Base-by-base conservation (phyloP, 1,139 yeast species). In the Blastobotrys niveus region DNA sequence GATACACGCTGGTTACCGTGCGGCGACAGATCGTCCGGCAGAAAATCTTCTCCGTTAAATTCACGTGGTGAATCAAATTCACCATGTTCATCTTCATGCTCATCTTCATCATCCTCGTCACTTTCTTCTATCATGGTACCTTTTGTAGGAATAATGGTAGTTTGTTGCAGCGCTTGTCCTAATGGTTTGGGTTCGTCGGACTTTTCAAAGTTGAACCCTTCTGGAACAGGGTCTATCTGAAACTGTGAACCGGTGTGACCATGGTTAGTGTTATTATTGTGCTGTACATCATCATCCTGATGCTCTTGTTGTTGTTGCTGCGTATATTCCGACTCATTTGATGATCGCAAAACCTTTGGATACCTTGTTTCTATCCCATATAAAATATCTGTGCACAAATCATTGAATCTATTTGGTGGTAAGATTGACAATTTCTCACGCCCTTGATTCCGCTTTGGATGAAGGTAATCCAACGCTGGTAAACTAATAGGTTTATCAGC, bases 361-460 rank as follows among this genome's bases (percentile, higher is more conserved):
- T 48, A 52, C 20, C 98, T 72, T 58, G 96, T 76, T 58, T 83
- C 88, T 41, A 89, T 84, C 63, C 93, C 99, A 61, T 70, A 85
- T 39, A 84, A 71, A 38, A 91, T 89, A 63, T 93, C 99, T 46
- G 85, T 81, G 10, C 88, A 95, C 60, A 93, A 75, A 62, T 91
- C 98, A 58, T 82, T 82, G 66, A 91, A 91, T 49, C 97, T 68
- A 9, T 81, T 66, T 46, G 82, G 80, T 1, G 96, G 93, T 50
- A 93, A 74, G 36, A 87, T 79, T 2, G 96, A 84, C 53, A 93
- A 73, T 65, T 89, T 91, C 61, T 86, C 89, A 56, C 99, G 76
- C 3, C 98, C 98, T 64, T 88, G 95, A 63, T 93, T 93, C 59
- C 98, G 75, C 61, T 88, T 89, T 29, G 95, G 93, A 62, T 93